Base-by-base conservation (phyloP, 768 basidiomycete species). In the Termitomyces sp. region DNA sequence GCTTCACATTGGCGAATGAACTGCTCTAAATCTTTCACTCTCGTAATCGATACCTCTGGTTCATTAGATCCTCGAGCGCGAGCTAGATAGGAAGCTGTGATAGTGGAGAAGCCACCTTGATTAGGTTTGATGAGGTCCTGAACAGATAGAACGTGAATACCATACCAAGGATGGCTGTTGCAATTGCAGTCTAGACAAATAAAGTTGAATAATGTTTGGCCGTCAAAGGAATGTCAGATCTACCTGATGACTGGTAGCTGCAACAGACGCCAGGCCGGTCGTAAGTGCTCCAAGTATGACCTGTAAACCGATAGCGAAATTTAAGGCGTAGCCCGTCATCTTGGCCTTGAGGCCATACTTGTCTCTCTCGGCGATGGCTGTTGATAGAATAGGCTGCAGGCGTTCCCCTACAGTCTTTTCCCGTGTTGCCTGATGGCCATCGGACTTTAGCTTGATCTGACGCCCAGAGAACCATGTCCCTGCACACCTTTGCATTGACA, bases 21-120 rank as follows among this genome's bases (percentile, higher is more conserved):
- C 22, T 85, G 80, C 24, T 89, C 85, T 1, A 91, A 76, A 60
- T 87, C 86, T 63, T 86, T 84, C 4, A 77, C 77, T 12, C 84
- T 81, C 3, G 75, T 69, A 35, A 79, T 76, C 0, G 87, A 88
- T n/a, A 80, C 55, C 62, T 91, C 87, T 2, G 90, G 90, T 65
- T 91, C 90, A 40, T 83, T 82, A 0, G 88, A 85, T 12, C 89
- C 88, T 32, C 89, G 83, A 28, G 82, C 79, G 13, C 86, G 84
- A 3, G 90, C 90, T 28, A 92, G 78, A 70, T 88, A 91, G 2
- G 89, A 87, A 18, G 90, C 89, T 15, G 87, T 80, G 20, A 91
- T 22, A 0, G 90, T 92, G 4, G 89, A 72, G 12, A 88, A 59
- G n/a, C 85, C 89, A 36, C 90, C 87, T 85, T 33, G 22, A 48